These are phyloP conservation scores for Chaetomium cochliodes DNA, from an alignment of 495 filamentous ascomycete genomes.

Conservation along the genomic window DNA sequence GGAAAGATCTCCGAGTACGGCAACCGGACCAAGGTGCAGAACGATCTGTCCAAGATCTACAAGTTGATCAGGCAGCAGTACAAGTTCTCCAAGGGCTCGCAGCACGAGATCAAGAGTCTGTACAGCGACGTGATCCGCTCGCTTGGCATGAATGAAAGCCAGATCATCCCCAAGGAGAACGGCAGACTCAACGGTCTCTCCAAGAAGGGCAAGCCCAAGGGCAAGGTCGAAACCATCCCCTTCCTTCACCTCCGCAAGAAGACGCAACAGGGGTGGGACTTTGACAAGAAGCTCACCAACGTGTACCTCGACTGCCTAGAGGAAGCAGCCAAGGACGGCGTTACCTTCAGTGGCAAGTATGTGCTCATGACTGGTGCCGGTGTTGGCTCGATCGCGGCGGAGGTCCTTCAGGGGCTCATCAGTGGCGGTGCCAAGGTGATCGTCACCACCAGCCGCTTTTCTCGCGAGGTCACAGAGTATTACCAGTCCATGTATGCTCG, in stretches of 20 bases:
- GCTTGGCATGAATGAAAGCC: slow-evolving; percentile 92
- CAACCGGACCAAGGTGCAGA: slow-evolving; percentile 96
- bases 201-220: slow-evolving; percentile 75
- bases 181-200: slow-evolving; percentile 54
- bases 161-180: slow-evolving; percentile 87
- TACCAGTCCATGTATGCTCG: slow-evolving; percentile 98
- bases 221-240: slow-evolving; percentile 94
- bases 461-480: slow-evolving; percentile 96
- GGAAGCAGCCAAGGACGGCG: slow-evolving; percentile 77
- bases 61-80: slow-evolving; percentile 97
- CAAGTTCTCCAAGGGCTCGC: slow-evolving; percentile 89
- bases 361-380: slow-evolving; percentile 98
- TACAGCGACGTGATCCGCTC: slow-evolving; percentile 93
- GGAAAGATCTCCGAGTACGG: slow-evolving; percentile 98
- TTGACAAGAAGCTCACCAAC: slow-evolving; percentile 95
- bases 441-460: slow-evolving; percentile 94
- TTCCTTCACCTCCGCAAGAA: slow-evolving; percentile 98
- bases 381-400: slow-evolving; percentile 97
- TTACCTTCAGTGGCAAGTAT: slow-evolving; percentile 92
- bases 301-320: slow-evolving; percentile 89
- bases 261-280: slow-evolving; percentile 93
- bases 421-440: slow-evolving; percentile 94
- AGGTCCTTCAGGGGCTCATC: slow-evolving; percentile 93
- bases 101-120: slow-evolving; percentile 89
- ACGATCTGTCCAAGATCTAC: slow-evolving; percentile 89